Base-by-base conservation (phyloP, 805 yeast species). In the Wickerhamomyces strasburgensis region DNA sequence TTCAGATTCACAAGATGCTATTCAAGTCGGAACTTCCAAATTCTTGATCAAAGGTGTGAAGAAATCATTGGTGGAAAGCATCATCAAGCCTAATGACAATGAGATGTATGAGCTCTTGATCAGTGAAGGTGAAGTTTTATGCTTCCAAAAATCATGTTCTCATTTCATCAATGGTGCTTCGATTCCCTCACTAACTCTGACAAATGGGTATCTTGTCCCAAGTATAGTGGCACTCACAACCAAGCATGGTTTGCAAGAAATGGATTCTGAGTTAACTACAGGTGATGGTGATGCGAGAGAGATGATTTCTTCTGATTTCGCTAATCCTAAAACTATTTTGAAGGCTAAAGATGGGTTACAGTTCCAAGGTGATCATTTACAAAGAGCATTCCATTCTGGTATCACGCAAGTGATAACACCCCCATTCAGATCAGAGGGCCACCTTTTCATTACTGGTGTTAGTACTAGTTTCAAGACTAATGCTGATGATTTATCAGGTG, bases 371-470 rank as follows among this genome's bases (percentile, higher is more conserved):
- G 40, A 37, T 14, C 40, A 37, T 16, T 16, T 37, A 17, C 13
- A 28, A 3, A 25, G 40, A 11, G 40, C 40, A 3, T 30, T 37
- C n/a, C 27, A 32, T 16, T 28, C 35, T 21, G 40, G 36, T 14
- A 36, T 37, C 6, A 37, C 36, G 14, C 27, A 13, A 14, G 5
- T 37, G 19, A 37, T 37, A 10, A 37, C 40, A 2, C 40, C 40
- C 10, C 40, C 40, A 5, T 37, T 37, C 30, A 32, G 40, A 33
- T 37, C 40, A 11, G 40, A 37, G 14, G 40, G 40, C 11, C 23
- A 28, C 16, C 21, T 21, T 8, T 37, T 37, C 27, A 11, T 37
- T 10, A 37, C 40, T 3, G 40, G 40, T 27, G 40, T 37, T 17
- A 17, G 28, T 11, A 9, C 33, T 9, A 24, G 29, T 4, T 37